phyloP scores from a whole-genome alignment of 2,329 filamentous ascomycete genomes.

The Sarocladiaceae sp. region DNA sequence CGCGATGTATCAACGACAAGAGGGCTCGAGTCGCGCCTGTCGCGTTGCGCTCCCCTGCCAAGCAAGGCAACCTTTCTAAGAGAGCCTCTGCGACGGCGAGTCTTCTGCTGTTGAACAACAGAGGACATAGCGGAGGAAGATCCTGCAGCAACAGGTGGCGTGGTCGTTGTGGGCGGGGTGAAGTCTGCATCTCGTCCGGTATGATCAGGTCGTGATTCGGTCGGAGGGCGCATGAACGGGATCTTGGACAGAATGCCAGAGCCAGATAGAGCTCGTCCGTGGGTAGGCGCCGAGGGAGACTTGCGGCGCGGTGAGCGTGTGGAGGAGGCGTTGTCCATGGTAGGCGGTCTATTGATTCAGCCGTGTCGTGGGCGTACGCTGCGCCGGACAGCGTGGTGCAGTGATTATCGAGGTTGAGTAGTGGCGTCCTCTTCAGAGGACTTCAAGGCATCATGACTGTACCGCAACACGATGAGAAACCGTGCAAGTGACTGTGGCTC shows the following conservation, averaged over 20 bases:
- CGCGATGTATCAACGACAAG: conserved; percentile 37
- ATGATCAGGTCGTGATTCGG: conserved; percentile 23
- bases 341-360: too few species aligned
- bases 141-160: conserved; percentile 22
- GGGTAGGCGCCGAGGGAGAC: conserved; percentile 14
- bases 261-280: conserved; percentile 48
- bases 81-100: conserved; percentile 73
- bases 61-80: conserved; percentile 82
- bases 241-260: conserved; percentile 65
- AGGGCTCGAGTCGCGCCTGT: conserved; percentile 48
- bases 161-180: conserved; percentile 10
- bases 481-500: too few species aligned
- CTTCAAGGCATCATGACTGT: too few species aligned
- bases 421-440: too few species aligned
- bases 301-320: conserved; percentile 2
- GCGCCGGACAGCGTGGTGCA: too few species aligned
- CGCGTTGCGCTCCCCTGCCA: conserved; percentile 64
- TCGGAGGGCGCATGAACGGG: conserved; percentile 56
- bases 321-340: not conserved
- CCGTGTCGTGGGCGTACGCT: too few species aligned
- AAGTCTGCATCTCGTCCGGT: conserved; percentile 25
- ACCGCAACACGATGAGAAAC: too few species aligned
- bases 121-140: conserved; percentile 15
- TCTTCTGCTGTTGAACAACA: conserved; percentile 35
- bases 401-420: not conserved